These are phyloP conservation scores for Drechslerella stenobrocha DNA, from an alignment of 2,329 filamentous ascomycete species.

Conservation along the genomic window DNA sequence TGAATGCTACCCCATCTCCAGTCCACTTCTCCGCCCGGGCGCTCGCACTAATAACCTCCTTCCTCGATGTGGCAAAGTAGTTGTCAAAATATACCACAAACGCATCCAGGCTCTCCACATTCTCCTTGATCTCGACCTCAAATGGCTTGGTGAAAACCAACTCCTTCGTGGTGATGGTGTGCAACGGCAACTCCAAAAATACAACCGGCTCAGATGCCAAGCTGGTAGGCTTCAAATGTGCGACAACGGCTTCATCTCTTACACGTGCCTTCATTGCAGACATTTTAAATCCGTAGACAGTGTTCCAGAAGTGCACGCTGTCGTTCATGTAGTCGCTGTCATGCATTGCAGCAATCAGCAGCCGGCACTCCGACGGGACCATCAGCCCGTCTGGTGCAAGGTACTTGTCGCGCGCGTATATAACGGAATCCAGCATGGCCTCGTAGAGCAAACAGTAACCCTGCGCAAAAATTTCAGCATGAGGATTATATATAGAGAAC, in stretches of 20 bases:
- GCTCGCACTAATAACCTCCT: constrained; percentile 59
- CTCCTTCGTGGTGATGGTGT: constrained; percentile 71
- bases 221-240: constrained; percentile 67
- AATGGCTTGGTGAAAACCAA: constrained; percentile 74
- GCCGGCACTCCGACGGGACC: constrained; percentile 80
- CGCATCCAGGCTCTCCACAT: constrained; percentile 74
- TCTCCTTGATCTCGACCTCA: constrained; percentile 64
- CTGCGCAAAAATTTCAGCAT: constrained; percentile 14
- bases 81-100: constrained; percentile 94
- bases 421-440: constrained; percentile 90
- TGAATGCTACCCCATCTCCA: constrained; percentile 75
- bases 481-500: neutral
- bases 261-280: constrained; percentile 82
- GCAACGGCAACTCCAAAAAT: constrained; percentile 76
- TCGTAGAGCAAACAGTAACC: constrained; percentile 91
- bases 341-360: constrained; percentile 78
- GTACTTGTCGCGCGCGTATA: constrained; percentile 85
- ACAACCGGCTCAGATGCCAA: constrained; percentile 65
- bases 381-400: constrained; percentile 78
- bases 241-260: constrained; percentile 77
- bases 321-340: constrained; percentile 77
- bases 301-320: constrained; percentile 80
- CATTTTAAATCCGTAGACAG: constrained; percentile 96
- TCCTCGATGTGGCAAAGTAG: constrained; percentile 73
- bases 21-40: constrained; percentile 65